Evolutionary conservation across 176 grass and related monocot genomes (phyloP).

Genomic region (Ananas comosus): DNA sequence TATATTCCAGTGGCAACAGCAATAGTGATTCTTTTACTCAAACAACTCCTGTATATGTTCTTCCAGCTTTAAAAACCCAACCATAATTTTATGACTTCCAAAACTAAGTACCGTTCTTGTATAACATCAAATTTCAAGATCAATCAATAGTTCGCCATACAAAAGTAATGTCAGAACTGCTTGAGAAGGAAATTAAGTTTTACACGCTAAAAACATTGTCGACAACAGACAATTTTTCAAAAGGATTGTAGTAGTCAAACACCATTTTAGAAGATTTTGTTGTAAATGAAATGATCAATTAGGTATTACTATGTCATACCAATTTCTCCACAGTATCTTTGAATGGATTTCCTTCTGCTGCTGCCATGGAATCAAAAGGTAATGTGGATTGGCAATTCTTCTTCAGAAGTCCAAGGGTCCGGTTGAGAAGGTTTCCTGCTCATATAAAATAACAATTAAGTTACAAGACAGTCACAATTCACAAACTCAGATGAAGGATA

Average conservation of each 20-base stretch:
- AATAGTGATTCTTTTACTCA: background rate
- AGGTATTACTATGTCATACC: slow-evolving; percentile 34
- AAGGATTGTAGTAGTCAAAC: background rate
- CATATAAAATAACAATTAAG: background rate
- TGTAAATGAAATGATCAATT: slow-evolving; percentile 9
- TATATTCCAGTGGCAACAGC: too few species aligned
- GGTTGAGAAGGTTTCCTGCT: slow-evolving; percentile 93
- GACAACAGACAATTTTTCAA: background rate
- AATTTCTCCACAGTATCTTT: slow-evolving; percentile 60
- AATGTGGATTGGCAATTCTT: slow-evolving; percentile 85
- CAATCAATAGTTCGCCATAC: too few species aligned
- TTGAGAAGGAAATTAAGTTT: background rate
- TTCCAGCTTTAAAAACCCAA: too few species aligned
- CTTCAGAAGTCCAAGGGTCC: slow-evolving; percentile 85
- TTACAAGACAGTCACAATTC: background rate
- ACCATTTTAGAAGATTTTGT: background rate
- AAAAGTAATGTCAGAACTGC: background rate
- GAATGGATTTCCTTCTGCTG: slow-evolving; percentile 58
- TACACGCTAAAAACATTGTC: background rate
- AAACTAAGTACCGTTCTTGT: too few species aligned
- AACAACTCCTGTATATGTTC: too few species aligned
- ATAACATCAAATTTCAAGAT: too few species aligned
- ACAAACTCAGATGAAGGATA: background rate
- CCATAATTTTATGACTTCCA: too few species aligned
- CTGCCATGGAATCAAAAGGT: slow-evolving; percentile 56